Conservation (phyloP, 2,329 filamentous ascomycete genomes). For the Tolypocladium ovalisporum region DNA sequence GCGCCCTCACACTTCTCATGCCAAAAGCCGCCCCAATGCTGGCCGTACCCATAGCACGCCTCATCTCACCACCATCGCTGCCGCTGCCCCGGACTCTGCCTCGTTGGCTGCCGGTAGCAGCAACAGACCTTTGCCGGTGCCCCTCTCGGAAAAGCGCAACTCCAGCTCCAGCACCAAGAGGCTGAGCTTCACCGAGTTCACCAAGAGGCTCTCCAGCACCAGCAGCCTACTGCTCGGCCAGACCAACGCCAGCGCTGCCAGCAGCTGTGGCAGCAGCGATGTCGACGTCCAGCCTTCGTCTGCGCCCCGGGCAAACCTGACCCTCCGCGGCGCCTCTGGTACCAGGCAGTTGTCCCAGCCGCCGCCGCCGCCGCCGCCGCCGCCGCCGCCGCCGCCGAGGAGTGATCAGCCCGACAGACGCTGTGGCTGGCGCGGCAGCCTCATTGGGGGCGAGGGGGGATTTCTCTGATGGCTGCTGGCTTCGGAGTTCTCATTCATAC, state of each 20-base stretch:
- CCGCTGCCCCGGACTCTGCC: conserved; percentile 12
- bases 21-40: conserved; percentile 31
- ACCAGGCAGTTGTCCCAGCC: conserved; percentile 18
- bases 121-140: conserved; percentile 12
- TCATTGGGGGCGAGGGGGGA: conserved; percentile 43
- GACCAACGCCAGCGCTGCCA: conserved; percentile 39
- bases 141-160: conserved; percentile 33
- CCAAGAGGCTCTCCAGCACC: conserved; percentile 48
- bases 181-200: conserved; percentile 51
- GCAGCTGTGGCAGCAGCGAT: conserved; percentile 37
- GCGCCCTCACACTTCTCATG: conserved; percentile 45
- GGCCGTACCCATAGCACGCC: conserved; percentile 37
- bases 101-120: conserved; percentile 4
- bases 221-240: conserved; percentile 49
- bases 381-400: conserved; percentile 16
- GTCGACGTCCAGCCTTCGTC: conserved; percentile 27
- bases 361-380: conserved; percentile 16
- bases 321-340: conserved; percentile 24
- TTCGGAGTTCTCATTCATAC: background rate
- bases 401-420: conserved; percentile 28
- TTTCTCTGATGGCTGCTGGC: conserved; percentile 31
- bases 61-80: conserved; percentile 23
- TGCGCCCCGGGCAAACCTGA: conserved; percentile 26
- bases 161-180: conserved; percentile 45
- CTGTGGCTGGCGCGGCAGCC: conserved; percentile 46